Conservation (phyloP, 1,139 yeast species). For the Debaryomyces sp. region DNA sequence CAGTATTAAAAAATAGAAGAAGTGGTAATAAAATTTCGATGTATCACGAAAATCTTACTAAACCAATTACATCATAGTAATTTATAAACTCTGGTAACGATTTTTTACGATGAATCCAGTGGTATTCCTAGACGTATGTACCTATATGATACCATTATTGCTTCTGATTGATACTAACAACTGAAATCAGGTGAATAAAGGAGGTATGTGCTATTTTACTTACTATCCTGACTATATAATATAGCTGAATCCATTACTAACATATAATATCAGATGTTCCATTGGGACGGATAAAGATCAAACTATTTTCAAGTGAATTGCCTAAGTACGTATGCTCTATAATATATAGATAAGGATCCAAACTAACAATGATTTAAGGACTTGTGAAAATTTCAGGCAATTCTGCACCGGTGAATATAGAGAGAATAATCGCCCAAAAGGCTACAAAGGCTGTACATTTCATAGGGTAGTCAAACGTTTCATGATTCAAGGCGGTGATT, state of each 20-base stretch:
- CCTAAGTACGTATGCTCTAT: conserved; percentile 35
- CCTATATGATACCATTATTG: not conserved
- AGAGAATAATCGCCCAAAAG: conserved; percentile 36
- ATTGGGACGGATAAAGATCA: conserved; percentile 47
- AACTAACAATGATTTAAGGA: conserved; percentile 26
- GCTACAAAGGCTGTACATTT: conserved; percentile 27
- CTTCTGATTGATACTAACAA: conserved; percentile 11
- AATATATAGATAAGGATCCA: not conserved
- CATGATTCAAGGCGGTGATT: conserved; percentile 42
- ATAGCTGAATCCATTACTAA: conserved; percentile 9
- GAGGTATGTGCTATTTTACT: conserved; percentile 20
- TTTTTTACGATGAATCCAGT: conserved; percentile 24
- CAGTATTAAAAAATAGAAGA: not conserved
- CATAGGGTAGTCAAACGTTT: conserved; percentile 33
- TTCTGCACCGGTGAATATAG: conserved; percentile 57
- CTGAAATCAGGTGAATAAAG: conserved; percentile 22
- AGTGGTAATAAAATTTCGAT: not conserved
- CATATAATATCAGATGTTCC: conserved; percentile 16
- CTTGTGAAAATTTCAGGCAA: conserved; percentile 56
- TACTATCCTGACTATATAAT: not conserved
- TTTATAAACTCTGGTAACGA: not conserved
- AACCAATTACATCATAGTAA: not conserved
- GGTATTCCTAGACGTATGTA: conserved; percentile 42
- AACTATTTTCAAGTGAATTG: conserved; percentile 40
- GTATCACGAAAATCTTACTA: not conserved